Base-by-base conservation (phyloP, 2,329 filamentous ascomycete genomes). In the Venturia aucupariae region DNA sequence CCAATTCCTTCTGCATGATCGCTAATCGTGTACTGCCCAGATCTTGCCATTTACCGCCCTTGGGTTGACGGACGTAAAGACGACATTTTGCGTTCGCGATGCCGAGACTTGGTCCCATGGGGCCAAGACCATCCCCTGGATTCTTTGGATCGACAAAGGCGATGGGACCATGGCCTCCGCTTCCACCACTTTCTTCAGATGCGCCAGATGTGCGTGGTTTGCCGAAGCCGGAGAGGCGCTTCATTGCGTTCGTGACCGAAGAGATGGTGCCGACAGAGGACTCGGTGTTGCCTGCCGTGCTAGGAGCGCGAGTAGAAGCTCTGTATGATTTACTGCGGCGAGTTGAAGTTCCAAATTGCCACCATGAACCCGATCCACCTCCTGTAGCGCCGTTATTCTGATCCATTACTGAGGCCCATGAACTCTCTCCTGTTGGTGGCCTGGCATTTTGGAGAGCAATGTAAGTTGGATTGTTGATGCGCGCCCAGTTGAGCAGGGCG, bases 401-500 rank as follows among this genome's bases (percentile, higher is more conserved):
- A 63, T 82, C 82, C 72, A 84, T 81, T 66, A 72, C 76, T 68
- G 78, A 84, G 73, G 69, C 81, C 80, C 69, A 81, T 73, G 66
- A 79, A 66, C 73, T 75, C 71, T 68, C 76, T 69, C 70, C 81
- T 62, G 80, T 68, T 72, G 80, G 76, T 79, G 86, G 68, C 81
- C 90, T 78, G 81, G 95, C 78, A 78, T 89, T 82, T 81, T 90
- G 83, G 80, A 92, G 69, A 75, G 87, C 73, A 80, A 90, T 92
- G 77, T 93, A 97, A 64, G 92, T 93, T 63, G 91, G 88, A 73
- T 97, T 97, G 76, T 96, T 90, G 73, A 96, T 89, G 60, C 94
- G 89, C 24, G 92, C 87, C 66, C 89, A 84, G 75, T 97, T 95
- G 67, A 97, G 92, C 54, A 93, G 84, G 71, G 84, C 84, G 75